Evolutionary conservation across 345 rosid genomes (phyloP), one percentile per base, ranked within the genome.

Genomic region (Rhodamnia rubescens): DNA sequence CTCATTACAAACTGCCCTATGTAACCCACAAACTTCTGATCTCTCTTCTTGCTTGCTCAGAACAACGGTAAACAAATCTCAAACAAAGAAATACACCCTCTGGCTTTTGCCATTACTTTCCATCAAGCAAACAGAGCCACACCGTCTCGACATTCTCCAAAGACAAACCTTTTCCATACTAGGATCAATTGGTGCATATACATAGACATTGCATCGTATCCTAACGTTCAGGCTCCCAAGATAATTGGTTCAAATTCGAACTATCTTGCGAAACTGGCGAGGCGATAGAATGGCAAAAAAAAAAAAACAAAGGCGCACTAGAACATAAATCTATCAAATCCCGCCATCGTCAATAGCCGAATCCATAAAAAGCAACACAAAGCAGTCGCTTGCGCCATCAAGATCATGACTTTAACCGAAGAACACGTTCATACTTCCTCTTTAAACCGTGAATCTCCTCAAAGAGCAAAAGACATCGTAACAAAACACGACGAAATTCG

Each of bases 81-180:
- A 36, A 64, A 64, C 78, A 2, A 44, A 64, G 44, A 64, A 64
- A 8, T 20, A 32, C 78, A 4, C 24, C 78, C 44, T 61, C 14
- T 29, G 74, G 42, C 74, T 61, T 29, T 61, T 1, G 42, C 74
- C 74, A 61, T 20, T 61, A 29, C 42, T 29, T 15, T 61, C 40
- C 74, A 16, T 61, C 74, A 61, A 7, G 74, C 22, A 61, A 29
- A 61, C 74, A 61, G 42, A 29, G 22, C 42, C 74, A 61, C 42
- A 61, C 42, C 6, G 5, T 18, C 21, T 20, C 74, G 0, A 1
- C 42, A 1, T 61, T 29, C 40, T 61, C 40, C 21, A 10, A 27
- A 1, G 6, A 3, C 74, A 7, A 10, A 2, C 6, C 40, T 16
- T 61, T 52, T 59, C 0, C 7, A 32, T 32, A 0, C 44, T 8